Evolutionary conservation across 768 basidiomycete species (phyloP).

Genomic region (Auricularia heimuer): DNA sequence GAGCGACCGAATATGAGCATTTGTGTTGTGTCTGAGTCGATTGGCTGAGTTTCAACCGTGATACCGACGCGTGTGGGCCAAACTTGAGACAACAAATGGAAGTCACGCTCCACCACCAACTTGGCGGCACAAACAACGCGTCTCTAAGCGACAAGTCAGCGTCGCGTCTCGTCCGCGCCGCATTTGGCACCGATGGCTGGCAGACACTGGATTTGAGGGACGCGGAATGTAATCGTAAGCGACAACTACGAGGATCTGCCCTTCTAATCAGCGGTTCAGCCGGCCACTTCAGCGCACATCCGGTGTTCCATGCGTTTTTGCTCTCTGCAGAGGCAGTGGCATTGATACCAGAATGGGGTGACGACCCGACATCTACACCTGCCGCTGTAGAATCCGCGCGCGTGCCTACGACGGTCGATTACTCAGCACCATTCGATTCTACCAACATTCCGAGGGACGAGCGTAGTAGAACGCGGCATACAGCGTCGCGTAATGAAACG

Average conservation of each 20-base stretch:
- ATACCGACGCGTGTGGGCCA: not conserved
- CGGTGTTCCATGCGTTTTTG: not conserved
- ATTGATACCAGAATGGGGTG: not conserved
- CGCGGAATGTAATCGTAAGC: not conserved
- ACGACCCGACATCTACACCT: not conserved
- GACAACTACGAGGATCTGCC: not conserved
- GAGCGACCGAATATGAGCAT: no score
- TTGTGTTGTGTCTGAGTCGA: no score
- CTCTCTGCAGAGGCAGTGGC: not conserved
- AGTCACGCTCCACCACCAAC: not conserved
- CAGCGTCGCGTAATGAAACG: not conserved
- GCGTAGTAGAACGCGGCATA: not conserved
- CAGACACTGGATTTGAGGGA: not conserved
- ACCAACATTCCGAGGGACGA: not conserved
- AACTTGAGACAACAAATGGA: not conserved
- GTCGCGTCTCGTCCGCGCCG: not conserved
- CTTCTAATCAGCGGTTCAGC: not conserved
- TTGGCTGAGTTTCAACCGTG: no score
- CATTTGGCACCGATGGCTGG: not conserved
- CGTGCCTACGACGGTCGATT: not conserved
- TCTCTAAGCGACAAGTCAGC: not conserved
- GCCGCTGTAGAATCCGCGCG: not conserved
- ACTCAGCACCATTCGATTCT: not conserved
- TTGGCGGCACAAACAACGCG: not conserved
- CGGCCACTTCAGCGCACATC: not conserved